phyloP scores from a whole-genome alignment of 1,284 basidiomycete species.

The Ceratobasidium sp. region DNA sequence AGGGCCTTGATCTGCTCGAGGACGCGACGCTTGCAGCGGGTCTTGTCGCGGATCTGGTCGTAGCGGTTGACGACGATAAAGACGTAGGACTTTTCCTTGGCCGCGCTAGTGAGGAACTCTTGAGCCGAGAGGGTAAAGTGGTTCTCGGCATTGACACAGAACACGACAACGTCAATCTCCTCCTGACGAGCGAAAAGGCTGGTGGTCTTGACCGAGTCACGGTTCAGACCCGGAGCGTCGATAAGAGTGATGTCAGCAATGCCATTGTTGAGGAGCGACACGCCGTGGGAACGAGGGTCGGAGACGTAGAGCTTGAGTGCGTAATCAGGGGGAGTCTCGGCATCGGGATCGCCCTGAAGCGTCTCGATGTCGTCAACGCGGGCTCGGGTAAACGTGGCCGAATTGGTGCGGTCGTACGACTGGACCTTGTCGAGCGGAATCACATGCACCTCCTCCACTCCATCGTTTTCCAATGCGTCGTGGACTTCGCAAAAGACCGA shows the following conservation, averaged over 20 bases:
- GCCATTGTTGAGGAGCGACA: conserved; percentile 93
- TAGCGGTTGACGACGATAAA: conserved; percentile 99
- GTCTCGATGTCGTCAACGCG: conserved; percentile 77
- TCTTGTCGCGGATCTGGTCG: conserved; percentile 95
- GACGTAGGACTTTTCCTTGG: conserved; percentile 96
- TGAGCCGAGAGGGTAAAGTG: conserved; percentile 97
- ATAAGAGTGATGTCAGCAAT: conserved; percentile 98
- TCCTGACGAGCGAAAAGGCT: conserved; percentile 95
- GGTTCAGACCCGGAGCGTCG: conserved; percentile 97
- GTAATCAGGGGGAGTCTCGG: conserved; percentile 69
- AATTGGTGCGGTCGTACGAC: conserved; percentile 76
- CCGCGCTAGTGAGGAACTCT: conserved; percentile 93
- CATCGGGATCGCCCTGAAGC: conserved; percentile 75
- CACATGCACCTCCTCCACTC: conserved; percentile 84
- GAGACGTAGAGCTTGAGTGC: conserved; percentile 86
- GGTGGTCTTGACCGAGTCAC: conserved; percentile 95
- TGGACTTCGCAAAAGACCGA: conserved; percentile 98
- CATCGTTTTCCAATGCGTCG: conserved; percentile 84
- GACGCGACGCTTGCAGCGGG: conserved; percentile 87
- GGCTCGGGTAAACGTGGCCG: conserved; percentile 77
- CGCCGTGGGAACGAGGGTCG: conserved; percentile 73
- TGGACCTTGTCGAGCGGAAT: conserved; percentile 63
- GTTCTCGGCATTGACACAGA: conserved; percentile 97
- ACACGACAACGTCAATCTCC: conserved; percentile 98
- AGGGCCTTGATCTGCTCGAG: conserved; percentile 95